These are phyloP conservation scores for Zarea fungicola DNA, from an alignment of 2,329 filamentous ascomycete genomes.

Conservation along the genomic window DNA sequence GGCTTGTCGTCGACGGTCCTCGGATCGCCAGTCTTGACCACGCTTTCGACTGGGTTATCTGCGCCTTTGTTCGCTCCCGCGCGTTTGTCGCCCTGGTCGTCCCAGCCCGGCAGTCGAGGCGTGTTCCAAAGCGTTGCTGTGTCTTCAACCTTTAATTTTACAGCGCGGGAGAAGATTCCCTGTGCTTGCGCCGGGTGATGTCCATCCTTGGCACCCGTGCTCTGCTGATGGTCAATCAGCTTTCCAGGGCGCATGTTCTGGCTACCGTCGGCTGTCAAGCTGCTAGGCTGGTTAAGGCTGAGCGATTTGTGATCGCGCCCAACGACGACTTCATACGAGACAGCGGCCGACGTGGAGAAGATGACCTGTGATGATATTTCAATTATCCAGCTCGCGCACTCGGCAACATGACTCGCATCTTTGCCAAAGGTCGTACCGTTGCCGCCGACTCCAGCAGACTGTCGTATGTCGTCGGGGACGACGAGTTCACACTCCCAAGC, in stretches of 20 bases:
- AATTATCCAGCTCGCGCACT: slow-evolving; percentile 77
- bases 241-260: slow-evolving; percentile 61
- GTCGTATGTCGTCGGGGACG: slow-evolving; percentile 72
- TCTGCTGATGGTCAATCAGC: slow-evolving; percentile 70
- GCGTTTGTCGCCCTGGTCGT: slow-evolving; percentile 34
- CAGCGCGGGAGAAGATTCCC: slow-evolving; percentile 79
- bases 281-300: slow-evolving; percentile 51
- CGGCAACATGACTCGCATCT: slow-evolving; percentile 39
- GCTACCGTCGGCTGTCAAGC: slow-evolving; percentile 40
- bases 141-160: slow-evolving; percentile 77
- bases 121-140: slow-evolving; percentile 89
- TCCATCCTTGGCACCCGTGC: slow-evolving; percentile 49
- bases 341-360: slow-evolving; percentile 82
- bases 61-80: slow-evolving; percentile 19
- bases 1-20: slow-evolving; percentile 22
- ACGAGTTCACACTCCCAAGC: slow-evolving; percentile 75
- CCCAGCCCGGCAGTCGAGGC: slow-evolving; percentile 69
- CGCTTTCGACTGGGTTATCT: slow-evolving; percentile 30
- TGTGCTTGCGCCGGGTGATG: slow-evolving; percentile 59
- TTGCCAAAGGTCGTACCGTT: slow-evolving; percentile 40
- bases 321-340: slow-evolving; percentile 81
- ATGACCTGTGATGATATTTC: slow-evolving; percentile 91
- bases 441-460: slow-evolving; percentile 49
- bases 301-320: slow-evolving; percentile 82
- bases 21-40: slow-evolving; percentile 28